These are phyloP conservation scores for Begonia fuchsioides DNA, from an alignment of 306 rosid genomes.

Conservation along the genomic window DNA sequence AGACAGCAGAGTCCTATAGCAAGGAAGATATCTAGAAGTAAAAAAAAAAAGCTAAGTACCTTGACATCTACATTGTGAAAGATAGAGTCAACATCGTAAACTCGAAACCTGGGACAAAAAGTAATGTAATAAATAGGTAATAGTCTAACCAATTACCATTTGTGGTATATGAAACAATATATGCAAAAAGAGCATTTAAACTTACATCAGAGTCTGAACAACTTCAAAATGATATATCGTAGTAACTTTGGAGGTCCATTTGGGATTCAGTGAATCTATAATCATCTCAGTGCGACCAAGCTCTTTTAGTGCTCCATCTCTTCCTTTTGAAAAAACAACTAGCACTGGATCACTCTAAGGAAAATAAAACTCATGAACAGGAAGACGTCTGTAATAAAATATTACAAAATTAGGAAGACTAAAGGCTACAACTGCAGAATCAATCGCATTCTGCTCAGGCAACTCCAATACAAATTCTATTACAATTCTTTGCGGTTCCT, in stretches of 20 bases:
- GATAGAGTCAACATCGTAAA: slow-evolving; percentile 78
- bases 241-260: slow-evolving; percentile 66
- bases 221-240: slow-evolving; percentile 74
- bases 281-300: slow-evolving; percentile 87
- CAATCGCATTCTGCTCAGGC: no score
- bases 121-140: slow-evolving; percentile 1
- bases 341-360: slow-evolving; percentile 89
- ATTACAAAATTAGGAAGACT: neutral
- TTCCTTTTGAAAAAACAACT: slow-evolving; percentile 58
- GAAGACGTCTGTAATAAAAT: slow-evolving; percentile 10
- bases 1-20: no score
- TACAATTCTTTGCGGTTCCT: no score
- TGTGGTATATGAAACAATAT: slow-evolving; percentile 4
- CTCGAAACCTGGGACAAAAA: slow-evolving; percentile 55
- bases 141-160: no score
- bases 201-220: slow-evolving; percentile 89
- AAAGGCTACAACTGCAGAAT: no score
- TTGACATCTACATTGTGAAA: slow-evolving; percentile 65
- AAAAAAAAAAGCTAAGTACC: slow-evolving; percentile 27
- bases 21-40: neutral
- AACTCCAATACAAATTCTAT: no score
- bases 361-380: slow-evolving; percentile 10
- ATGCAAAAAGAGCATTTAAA: slow-evolving; percentile 14
- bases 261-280: slow-evolving; percentile 68
- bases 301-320: slow-evolving; percentile 73